These are phyloP conservation scores for Linum lewisii DNA, from an alignment of 345 rosid species.

Conservation along the genomic window DNA sequence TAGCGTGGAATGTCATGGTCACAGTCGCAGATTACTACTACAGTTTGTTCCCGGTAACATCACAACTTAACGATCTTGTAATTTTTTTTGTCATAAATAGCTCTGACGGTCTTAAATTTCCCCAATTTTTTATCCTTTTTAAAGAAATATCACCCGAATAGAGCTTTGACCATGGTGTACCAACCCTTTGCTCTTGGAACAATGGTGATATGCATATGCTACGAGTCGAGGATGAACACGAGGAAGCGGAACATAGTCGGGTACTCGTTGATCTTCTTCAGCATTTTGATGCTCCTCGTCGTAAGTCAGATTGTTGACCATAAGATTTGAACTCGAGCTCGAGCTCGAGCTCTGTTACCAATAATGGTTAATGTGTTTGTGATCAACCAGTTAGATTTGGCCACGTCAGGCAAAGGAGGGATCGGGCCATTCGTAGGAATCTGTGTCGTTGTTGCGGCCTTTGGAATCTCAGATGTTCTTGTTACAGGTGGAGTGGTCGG, in stretches of 20 bases:
- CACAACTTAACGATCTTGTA: no score
- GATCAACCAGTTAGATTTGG: constrained; percentile 49
- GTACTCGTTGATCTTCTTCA: constrained; percentile 41
- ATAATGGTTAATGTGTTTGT: no score
- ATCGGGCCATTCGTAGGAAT: constrained; percentile 48
- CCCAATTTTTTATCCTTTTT: constrained; percentile 3
- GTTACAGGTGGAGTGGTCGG: constrained; percentile 93
- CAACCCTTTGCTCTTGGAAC: constrained; percentile 68
- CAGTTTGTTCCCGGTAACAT: constrained; percentile 46
- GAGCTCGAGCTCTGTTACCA: no score
- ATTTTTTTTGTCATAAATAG: no score
- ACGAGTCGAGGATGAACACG: constrained; percentile 63
- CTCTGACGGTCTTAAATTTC: no score
- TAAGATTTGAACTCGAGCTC: not conserved
- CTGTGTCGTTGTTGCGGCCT: constrained; percentile 45
- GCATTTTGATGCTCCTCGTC: constrained; percentile 57
- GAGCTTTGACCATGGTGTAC: constrained; percentile 72
- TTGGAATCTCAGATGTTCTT: constrained; percentile 72
- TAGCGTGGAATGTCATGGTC: constrained; percentile 78
- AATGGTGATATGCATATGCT: constrained; percentile 43
- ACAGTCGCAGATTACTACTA: constrained; percentile 77
- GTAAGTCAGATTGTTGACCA: constrained; percentile 30
- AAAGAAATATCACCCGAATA: constrained; percentile 80
- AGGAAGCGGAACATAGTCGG: constrained; percentile 58
- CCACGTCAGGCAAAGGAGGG: constrained; percentile 71